phyloP scores from a whole-genome alignment of 2,329 filamentous ascomycete species.

The Bretziella fagacearum region DNA sequence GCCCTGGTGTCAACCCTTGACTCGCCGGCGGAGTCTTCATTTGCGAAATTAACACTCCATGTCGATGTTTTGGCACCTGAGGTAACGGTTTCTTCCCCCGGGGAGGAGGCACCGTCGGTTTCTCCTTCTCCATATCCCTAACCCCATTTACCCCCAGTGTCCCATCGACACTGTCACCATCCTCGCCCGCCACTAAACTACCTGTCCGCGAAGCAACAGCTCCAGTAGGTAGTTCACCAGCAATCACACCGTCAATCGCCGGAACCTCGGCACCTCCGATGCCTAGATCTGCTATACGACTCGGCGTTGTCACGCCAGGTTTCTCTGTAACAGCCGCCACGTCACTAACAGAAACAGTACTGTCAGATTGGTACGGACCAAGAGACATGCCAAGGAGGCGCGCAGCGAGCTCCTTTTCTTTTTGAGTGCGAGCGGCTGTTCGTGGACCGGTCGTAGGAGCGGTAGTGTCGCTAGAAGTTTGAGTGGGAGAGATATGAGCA shows the following conservation, averaged over 20 bases:
- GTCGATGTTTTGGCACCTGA: constrained; percentile 38
- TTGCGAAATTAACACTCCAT: constrained; percentile 31
- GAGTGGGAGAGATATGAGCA: not conserved
- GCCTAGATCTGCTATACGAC: constrained; percentile 29
- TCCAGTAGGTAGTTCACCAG: constrained; percentile 11
- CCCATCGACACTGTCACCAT: not conserved
- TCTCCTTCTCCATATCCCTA: not conserved
- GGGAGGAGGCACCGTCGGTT: constrained; percentile 1
- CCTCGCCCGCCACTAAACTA: constrained; percentile 6
- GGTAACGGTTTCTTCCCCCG: constrained; percentile 32
- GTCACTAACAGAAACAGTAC: constrained; percentile 58
- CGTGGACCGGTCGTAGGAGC: not conserved
- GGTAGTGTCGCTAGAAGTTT: not conserved
- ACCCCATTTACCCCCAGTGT: constrained; percentile 4
- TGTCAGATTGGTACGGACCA: constrained; percentile 46
- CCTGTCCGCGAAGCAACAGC: constrained; percentile 2
- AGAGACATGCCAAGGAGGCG: constrained; percentile 57
- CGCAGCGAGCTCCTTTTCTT: constrained; percentile 30
- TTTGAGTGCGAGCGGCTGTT: not conserved
- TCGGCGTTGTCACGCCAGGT: constrained; percentile 66
- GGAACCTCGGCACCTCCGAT: constrained; percentile 2
- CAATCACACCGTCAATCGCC: constrained; percentile 12
- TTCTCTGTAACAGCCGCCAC: constrained; percentile 68
- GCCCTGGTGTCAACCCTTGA: not conserved
- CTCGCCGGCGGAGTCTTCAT: constrained; percentile 14